Conservation (phyloP, 139 green algal species). For the Ulvella scutata region DNA sequence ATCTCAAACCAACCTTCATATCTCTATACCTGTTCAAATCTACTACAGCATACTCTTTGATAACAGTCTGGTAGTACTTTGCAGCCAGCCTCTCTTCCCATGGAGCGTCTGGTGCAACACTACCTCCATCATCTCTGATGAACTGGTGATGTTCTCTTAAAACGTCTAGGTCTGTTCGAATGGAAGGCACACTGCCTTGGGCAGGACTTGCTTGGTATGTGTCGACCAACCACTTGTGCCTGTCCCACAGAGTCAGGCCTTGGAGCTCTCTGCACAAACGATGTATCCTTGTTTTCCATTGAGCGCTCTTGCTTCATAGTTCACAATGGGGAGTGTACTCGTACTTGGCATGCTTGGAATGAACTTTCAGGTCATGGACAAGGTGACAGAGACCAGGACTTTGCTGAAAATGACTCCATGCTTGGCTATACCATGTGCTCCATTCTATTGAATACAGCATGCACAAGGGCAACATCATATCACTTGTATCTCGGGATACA, state of each 20-base stretch:
- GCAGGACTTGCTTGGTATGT: not conserved
- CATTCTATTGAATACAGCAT: too few species aligned
- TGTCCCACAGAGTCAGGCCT: not conserved
- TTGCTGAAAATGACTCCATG: too few species aligned
- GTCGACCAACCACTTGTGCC: not conserved
- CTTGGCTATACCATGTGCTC: too few species aligned
- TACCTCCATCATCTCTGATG: not conserved
- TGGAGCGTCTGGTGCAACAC: slow-evolving; percentile 1
- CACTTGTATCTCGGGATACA: too few species aligned
- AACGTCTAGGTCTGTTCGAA: not conserved
- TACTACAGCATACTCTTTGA: slow-evolving; percentile 79
- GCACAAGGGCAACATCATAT: too few species aligned
- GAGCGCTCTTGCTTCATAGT: too few species aligned
- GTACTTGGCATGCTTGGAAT: too few species aligned
- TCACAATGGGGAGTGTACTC: too few species aligned
- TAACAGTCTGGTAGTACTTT: slow-evolving; percentile 67
- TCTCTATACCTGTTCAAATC: slow-evolving; percentile 65
- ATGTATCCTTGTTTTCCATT: too few species aligned
- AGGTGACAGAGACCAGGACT: too few species aligned
- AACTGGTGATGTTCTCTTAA: not conserved
- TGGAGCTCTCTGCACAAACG: not conserved
- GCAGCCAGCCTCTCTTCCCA: slow-evolving; percentile 59
- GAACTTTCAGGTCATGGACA: too few species aligned
- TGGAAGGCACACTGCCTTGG: not conserved
- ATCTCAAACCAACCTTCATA: slow-evolving; percentile 67